Evolutionary conservation across 2,329 filamentous ascomycete genomes (phyloP), one percentile per base, ranked within the genome.

Genomic region (Talaromyces islandicus): DNA sequence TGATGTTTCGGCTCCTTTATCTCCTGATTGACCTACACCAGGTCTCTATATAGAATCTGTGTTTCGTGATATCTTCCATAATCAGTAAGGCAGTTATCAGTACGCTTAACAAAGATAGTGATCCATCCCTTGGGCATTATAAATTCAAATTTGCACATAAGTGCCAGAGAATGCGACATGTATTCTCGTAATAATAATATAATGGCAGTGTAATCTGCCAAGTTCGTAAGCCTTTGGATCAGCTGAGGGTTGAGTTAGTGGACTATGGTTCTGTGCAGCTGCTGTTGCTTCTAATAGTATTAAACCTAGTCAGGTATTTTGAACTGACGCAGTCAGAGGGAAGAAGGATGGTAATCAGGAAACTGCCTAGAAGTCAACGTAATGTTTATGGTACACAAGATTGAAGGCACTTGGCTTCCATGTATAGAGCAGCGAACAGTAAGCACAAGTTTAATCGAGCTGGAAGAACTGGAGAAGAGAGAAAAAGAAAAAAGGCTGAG

Each of bases 1-100:
- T 61, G 65, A 61, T 71, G 66, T n/a, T 51, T 3, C 6, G 7
- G 17, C 1, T 52, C 30, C 38, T 7, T 10, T 46, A 24, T 56
- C 29, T 30, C 19, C n/a, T 30, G 4, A 7, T 56, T 50, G 3
- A 57, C 43, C 7, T 53, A 17, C 7, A 57, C 19, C 1, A 51
- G 24, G 2, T 60, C 27, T 1, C 2, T 2, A 10, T 53, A 53
- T 24, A 65, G 2, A 9, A 29, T 1, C 3, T 64, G 55, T 10
- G 64, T 60, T 58, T 69, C 64, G 5, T 59, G 35, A n/a, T 38
- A n/a, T 38, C 35, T 38, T 9, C 60, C 64, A 56, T 66, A 64
- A 10, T 4, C n/a, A 7, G 9, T 6, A 6, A 64, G 35, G 19
- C 48, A 66, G 1, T 1, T 19, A 11, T 32, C 66, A 35, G 64